Evolutionary conservation across 176 grass and related monocot genomes (phyloP), one percentile per base, ranked within the genome.

Genomic region (Poa annua): DNA sequence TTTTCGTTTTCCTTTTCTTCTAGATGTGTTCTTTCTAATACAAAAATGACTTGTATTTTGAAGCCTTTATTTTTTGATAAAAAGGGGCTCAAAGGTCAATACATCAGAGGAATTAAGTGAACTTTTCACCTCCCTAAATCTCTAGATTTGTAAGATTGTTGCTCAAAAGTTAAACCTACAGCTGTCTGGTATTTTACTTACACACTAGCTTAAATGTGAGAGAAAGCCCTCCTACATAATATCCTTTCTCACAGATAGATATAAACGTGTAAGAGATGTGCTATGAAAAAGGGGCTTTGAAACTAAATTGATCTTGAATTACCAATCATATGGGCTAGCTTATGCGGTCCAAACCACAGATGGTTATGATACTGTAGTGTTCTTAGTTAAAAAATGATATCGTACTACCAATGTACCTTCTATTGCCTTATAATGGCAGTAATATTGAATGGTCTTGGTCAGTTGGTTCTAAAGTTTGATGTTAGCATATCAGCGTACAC

Each of bases 381-480:
- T 6, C 1, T 72, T 26, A 16, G 21, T 48, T 72, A 0, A 72
- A 48, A 44, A 20, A 47, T 74, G 66, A 73, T 55, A 25, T 26
- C 71, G 32, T 76, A 38, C 65, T 54, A 45, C 48, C 76, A 56
- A 24, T 78, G 35, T 60, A 33, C 57, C 21, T 68, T 19, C 76
- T 54, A 33, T 35, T 64, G n/a, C 52, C 55, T 22, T 26, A 14
- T 17, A 22, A 66, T 33, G 15, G 5, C 41, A 56, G 45, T 48
- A 41, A 20, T 70, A 24, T 20, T 15, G 13, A 29, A 76, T 61
- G 33, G 62, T 69, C 42, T 69, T 16, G 52, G 38, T 76, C 50
- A 83, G 45, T 79, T 50, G 24, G 69, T 34, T 75, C 66, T 63
- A 17, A 75, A 66, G 11, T 86, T 81, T 66, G 10, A 75, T 32